Conservation (phyloP, 208 protist genomes). For the Herpetomonas tarakana region DNA sequence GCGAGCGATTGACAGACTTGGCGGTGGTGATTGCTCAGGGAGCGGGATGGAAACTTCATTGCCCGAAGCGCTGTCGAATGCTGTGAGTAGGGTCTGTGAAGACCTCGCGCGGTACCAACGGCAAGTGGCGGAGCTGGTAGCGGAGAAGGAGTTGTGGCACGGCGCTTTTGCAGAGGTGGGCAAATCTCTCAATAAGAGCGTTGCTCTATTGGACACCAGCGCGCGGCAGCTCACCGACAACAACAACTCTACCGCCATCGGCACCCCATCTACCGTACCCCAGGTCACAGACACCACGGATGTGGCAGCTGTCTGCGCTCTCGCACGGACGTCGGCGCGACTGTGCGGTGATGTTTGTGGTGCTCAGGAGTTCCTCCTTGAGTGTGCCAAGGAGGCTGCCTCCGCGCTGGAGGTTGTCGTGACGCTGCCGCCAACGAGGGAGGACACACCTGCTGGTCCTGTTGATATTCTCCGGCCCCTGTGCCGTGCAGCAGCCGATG, state of each 20-base stretch:
- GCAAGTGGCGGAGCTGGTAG: neutral
- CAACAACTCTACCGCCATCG: neutral
- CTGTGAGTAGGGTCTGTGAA: neutral
- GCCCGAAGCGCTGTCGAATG: neutral
- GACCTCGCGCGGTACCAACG: neutral
- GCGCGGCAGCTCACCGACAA: neutral
- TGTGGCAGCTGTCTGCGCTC: neutral
- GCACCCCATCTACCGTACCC: neutral
- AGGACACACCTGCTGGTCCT: no score
- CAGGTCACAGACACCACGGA: neutral
- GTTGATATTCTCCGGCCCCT: no score
- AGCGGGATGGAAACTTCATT: neutral
- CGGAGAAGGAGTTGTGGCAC: neutral
- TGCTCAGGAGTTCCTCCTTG: no score
- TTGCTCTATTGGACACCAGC: neutral
- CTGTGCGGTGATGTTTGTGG: neutral
- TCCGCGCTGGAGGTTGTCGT: neutral
- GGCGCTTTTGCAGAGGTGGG: neutral
- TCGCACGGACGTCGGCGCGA: neutral
- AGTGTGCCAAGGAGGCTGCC: neutral
- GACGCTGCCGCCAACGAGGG: no score
- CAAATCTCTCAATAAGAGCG: neutral
- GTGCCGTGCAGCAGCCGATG: neutral
- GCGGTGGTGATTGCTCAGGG: neutral
- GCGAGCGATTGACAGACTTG: neutral